phyloP scores from a whole-genome alignment of 768 basidiomycete species.

The Amanita rubescens region DNA sequence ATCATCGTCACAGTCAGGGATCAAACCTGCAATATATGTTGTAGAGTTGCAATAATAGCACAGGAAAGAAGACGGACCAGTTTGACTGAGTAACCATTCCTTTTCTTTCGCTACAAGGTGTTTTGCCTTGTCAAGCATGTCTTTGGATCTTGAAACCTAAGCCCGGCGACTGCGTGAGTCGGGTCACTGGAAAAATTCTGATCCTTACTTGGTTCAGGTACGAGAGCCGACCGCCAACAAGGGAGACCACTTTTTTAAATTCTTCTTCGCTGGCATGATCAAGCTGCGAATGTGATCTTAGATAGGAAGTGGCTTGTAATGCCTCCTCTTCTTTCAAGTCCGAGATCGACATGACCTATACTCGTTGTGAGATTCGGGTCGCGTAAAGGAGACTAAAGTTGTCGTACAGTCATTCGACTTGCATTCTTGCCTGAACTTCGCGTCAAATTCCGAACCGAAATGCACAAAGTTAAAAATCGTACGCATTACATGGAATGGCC shows the following conservation, averaged over 20 bases:
- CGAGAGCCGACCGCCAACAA: slow-evolving; percentile 76
- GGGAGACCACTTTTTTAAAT: slow-evolving; percentile 40
- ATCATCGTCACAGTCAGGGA: slow-evolving; percentile 78
- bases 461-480: slow-evolving; percentile 11
- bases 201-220: slow-evolving; percentile 53
- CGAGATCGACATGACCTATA: slow-evolving; percentile 59
- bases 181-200: background rate
- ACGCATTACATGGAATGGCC: slow-evolving; percentile 68
- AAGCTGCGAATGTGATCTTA: slow-evolving; percentile 38
- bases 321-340: slow-evolving; percentile 61
- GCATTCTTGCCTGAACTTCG: slow-evolving; percentile 50
- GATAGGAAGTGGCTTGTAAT: slow-evolving; percentile 43
- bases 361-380: background rate
- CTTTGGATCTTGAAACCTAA: slow-evolving; percentile 46
- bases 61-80: slow-evolving; percentile 40
- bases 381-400: background rate
- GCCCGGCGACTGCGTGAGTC: background rate
- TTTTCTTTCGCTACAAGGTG: slow-evolving; percentile 67
- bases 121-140: slow-evolving; percentile 60
- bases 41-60: background rate
- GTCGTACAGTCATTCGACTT: slow-evolving; percentile 62
- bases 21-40: slow-evolving; percentile 35
- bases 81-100: slow-evolving; percentile 71
- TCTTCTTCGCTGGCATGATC: slow-evolving; percentile 23
- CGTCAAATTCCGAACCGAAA: slow-evolving; percentile 4